Evolutionary conservation across 768 basidiomycete genomes (phyloP).

Genomic region (Russula sp.): DNA sequence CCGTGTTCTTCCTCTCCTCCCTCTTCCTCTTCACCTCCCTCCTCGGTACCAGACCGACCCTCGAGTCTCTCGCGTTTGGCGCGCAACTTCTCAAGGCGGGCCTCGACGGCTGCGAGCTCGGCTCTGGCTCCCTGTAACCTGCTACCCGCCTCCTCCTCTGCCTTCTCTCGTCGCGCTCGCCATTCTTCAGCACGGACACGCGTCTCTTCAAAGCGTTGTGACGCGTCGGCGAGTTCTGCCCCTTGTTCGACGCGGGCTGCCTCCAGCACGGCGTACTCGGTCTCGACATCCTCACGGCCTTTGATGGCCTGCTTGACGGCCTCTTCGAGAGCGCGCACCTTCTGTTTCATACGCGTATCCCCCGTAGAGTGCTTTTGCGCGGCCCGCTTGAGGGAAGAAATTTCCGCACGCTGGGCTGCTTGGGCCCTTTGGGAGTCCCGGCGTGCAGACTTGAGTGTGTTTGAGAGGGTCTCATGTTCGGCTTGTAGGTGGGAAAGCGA

Average conservation of each 20-base stretch:
- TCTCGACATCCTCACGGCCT: slow-evolving; percentile 48
- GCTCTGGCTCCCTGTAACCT: slow-evolving; percentile 41
- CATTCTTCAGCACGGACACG: slow-evolving; percentile 24
- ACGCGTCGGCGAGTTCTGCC: slow-evolving; percentile 35
- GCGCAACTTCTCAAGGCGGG: slow-evolving; percentile 61
- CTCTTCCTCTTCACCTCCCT: background rate
- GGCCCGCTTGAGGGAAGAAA: slow-evolving; percentile 77
- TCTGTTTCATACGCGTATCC: slow-evolving; percentile 82
- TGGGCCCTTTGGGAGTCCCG: slow-evolving; percentile 83
- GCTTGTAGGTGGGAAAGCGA: slow-evolving; percentile 57
- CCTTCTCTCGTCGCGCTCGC: slow-evolving; percentile 33
- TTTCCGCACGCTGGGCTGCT: slow-evolving; percentile 75
- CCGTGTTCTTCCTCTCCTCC: background rate
- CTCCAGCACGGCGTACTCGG: slow-evolving; percentile 42
- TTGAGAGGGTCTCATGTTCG: slow-evolving; percentile 66
- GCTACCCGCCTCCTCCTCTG: slow-evolving; percentile 47
- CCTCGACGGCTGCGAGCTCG: slow-evolving; percentile 41
- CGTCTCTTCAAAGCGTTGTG: slow-evolving; percentile 29
- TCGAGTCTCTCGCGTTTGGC: slow-evolving; percentile 68
- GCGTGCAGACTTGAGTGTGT: slow-evolving; percentile 71
- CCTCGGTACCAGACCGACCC: slow-evolving; percentile 30
- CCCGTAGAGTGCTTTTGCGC: slow-evolving; percentile 73
- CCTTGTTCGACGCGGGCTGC: slow-evolving; percentile 32
- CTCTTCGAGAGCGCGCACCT: slow-evolving; percentile 83
- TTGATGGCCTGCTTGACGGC: slow-evolving; percentile 70